Percentiles rank a stretch among this genome's conserved stretches.
Conservation (phyloP, 257 asterid species). For the Forsythia suspensa region DNA sequence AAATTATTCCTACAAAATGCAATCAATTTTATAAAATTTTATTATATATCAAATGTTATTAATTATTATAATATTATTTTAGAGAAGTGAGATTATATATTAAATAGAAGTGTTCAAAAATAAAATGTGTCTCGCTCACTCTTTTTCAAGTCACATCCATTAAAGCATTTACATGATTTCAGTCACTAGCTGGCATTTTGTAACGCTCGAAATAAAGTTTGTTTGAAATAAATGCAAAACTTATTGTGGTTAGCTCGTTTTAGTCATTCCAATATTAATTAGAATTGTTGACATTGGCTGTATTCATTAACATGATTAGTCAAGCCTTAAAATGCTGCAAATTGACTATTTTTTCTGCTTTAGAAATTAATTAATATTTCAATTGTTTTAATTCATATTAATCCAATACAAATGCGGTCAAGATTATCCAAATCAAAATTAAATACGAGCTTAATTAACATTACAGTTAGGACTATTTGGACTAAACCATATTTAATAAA, state of each 20-base stretch:
- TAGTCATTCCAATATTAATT: neutral
- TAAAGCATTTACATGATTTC: too few species aligned
- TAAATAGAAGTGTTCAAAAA: too few species aligned
- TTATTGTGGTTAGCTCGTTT: neutral
- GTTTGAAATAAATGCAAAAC: neutral
- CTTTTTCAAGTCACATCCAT: neutral
- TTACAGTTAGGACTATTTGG: neutral
- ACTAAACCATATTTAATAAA: too few species aligned
- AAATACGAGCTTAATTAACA: neutral
- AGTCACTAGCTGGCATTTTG: too few species aligned
- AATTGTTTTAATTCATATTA: neutral
- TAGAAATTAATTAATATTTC: neutral
- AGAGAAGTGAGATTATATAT: too few species aligned
- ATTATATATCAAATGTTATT: too few species aligned
- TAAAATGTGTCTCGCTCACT: too few species aligned
- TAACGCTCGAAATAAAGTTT: neutral
- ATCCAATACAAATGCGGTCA: neutral
- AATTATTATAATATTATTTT: too few species aligned
- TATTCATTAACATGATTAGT: neutral
- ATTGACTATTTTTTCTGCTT: neutral
- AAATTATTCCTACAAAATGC: too few species aligned
- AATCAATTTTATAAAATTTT: too few species aligned
- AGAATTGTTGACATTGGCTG: neutral
- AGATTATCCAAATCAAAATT: neutral
- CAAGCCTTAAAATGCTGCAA: neutral